Percentiles rank a stretch among this genome's conserved stretches.
These are phyloP conservation scores for Herpotrichia juniperi DNA, from an alignment of 2,329 filamentous ascomycete genomes.

Conservation along the genomic window DNA sequence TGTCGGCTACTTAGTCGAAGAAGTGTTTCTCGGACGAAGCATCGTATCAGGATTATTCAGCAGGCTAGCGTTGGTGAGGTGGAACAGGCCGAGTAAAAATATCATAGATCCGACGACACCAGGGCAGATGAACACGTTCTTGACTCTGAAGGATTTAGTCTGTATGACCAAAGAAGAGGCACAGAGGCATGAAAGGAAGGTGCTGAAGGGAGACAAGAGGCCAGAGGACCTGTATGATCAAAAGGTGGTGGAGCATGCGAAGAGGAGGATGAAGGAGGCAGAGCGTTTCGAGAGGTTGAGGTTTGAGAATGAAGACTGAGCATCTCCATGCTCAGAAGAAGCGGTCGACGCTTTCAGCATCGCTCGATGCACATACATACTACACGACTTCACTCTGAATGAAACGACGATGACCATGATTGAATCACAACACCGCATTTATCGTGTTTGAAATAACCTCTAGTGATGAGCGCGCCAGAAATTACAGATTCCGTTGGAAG, in stretches of 20 bases:
- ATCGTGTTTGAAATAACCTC: no score
- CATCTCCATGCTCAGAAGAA: no score
- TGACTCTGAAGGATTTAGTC: conserved; percentile 75
- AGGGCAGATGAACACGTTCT: conserved; percentile 77
- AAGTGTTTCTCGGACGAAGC: conserved; percentile 84
- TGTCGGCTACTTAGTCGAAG: conserved; percentile 86
- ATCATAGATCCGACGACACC: conserved; percentile 70
- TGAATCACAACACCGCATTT: no score
- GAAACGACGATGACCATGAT: no score
- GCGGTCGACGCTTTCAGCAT: no score
- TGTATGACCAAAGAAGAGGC: conserved; percentile 95
- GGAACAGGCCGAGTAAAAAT: conserved; percentile 69
- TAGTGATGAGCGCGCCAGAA: no score
- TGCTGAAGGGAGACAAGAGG: conserved; percentile 72
- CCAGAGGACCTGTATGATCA: conserved; percentile 76
- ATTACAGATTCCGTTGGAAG: no score
- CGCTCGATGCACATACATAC: no score
- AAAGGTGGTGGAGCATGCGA: conserved; percentile 70
- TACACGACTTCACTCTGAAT: no score
- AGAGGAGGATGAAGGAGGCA: conserved; percentile 71
- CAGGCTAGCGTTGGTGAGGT: conserved; percentile 78
- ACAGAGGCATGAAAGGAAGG: conserved; percentile 75
- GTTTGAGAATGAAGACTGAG: conserved; percentile 25
- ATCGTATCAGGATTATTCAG: conserved; percentile 82
- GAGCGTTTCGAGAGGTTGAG: conserved; percentile 59